Evolutionary conservation across 2,329 filamentous ascomycete genomes (phyloP), one percentile per base, ranked within the genome.

Genomic region (Magnaporthiopsis incrustans): DNA sequence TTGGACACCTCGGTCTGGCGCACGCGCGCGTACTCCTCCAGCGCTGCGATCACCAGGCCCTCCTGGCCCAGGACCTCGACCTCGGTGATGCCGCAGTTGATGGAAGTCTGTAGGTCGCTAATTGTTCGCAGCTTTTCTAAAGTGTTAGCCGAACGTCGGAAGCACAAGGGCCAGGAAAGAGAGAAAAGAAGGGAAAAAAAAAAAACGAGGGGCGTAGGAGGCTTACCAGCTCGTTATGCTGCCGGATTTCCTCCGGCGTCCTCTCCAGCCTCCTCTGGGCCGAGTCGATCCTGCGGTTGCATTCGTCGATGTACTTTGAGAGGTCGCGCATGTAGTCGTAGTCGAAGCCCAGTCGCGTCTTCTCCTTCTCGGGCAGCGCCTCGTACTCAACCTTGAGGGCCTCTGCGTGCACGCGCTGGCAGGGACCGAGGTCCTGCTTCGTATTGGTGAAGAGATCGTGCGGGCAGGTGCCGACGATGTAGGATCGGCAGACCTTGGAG

Each of bases 361-460:
- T 89, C 71, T 94, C 89, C 35, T 85, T 77, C 2, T 89, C 81
- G 4, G 89, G 79, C 0, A 95, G 86, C 1, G 79, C 82, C 70
- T 96, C 90, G 76, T 95, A 99, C 75, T 99, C 93, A 60, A 88
- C 81, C 77, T 97, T 97, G 68, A 98, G 83, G 15, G 87, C 86
- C 74, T 97, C 93, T 61, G 87, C 90, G 78, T 99, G 95, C 32
- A 94, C 85, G 74, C 94, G 95, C 61, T 91, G 85, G 73, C 95
- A 99, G 0, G 87, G 85, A 2, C 95, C 95, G 44, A 98, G 85
- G 75, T 99, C 95, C 82, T 98, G 93, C 80, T 97, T 98, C 59
- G 95, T 99, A 79, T 99, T 99, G 69, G 94, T 99, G 84, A 99
- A 99, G 73, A 99, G 91, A 75, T 99, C 95, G 81, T 98, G 94